A percentile compares a stretch with the other conserved stretches of the same genome.
Evolutionary conservation across 257 asterid genomes (phyloP).

Genomic region (Scutellaria barbata): DNA sequence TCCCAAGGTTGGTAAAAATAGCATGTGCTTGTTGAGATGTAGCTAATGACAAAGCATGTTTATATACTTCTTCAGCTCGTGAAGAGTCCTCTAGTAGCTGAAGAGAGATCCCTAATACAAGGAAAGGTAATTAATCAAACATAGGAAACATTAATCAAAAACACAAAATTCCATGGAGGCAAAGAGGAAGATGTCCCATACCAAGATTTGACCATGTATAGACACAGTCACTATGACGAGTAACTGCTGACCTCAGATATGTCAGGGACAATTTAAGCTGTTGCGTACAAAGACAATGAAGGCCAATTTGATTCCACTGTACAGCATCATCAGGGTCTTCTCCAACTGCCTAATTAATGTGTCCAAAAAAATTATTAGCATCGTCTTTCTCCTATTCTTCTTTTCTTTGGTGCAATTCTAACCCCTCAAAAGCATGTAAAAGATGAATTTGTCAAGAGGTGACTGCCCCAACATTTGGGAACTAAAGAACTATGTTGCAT

Average conservation of each 20-base stretch:
- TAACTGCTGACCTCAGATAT: constrained; percentile 85
- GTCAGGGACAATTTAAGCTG: constrained; percentile 77
- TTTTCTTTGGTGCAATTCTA: neutral
- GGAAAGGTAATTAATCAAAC: constrained; percentile 15
- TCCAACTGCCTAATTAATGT: constrained; percentile 69
- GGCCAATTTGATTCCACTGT: constrained; percentile 99
- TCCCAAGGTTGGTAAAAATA: constrained; percentile 85
- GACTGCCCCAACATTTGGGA: neutral
- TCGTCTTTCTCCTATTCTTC: constrained; percentile 5
- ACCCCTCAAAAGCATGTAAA: constrained; percentile 12
- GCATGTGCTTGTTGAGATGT: constrained; percentile 77
- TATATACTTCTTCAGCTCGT: constrained; percentile 81
- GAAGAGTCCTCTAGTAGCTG: constrained; percentile 77
- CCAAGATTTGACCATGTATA: constrained; percentile 98
- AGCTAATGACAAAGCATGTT: constrained; percentile 75
- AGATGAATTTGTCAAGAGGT: constrained; percentile 11
- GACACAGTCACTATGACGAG: constrained; percentile 71
- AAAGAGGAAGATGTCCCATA: constrained; percentile 39
- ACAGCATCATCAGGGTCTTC: constrained; percentile 95
- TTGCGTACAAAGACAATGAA: constrained; percentile 84
- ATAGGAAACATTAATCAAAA: constrained; percentile 13
- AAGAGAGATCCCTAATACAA: constrained; percentile 71
- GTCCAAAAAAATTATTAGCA: constrained; percentile 32
- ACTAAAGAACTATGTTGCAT: neutral
- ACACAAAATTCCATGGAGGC: constrained; percentile 1